phyloP scores from a whole-genome alignment of 768 basidiomycete genomes.

The Mycena capillaripes region DNA sequence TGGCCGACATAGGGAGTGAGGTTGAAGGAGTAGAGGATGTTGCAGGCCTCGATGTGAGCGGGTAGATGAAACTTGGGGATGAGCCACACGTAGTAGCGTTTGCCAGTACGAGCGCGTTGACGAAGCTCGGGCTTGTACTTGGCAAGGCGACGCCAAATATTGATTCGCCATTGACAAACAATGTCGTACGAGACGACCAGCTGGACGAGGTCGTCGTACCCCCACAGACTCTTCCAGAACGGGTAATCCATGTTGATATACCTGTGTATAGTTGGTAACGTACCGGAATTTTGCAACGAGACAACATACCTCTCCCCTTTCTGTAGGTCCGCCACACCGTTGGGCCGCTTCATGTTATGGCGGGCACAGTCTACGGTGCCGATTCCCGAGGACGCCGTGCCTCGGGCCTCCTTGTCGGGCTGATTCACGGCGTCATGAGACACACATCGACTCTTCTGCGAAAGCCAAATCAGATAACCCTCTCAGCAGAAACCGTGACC shows the following conservation, averaged over 20 bases:
- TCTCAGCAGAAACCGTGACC: no score
- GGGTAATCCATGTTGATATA: constrained; percentile 44
- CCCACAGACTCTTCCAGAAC: constrained; percentile 36
- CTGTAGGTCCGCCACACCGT: constrained; percentile 39
- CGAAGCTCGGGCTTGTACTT: constrained; percentile 25
- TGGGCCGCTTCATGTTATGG: constrained; percentile 27
- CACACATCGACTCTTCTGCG: constrained; percentile 33
- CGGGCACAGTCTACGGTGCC: constrained; percentile 27
- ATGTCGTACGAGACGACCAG: constrained; percentile 44
- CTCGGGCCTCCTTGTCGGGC: not conserved
- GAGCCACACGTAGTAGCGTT: not conserved
- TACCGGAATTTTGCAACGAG: not conserved
- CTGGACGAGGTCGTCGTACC: constrained; percentile 7
- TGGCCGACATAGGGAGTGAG: no score
- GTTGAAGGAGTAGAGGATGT: no score
- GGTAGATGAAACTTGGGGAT: no score
- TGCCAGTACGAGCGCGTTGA: not conserved
- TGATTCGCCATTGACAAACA: constrained; percentile 32
- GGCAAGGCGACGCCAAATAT: constrained; percentile 32
- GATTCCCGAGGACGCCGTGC: constrained; percentile 26
- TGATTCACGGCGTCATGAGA: constrained; percentile 23
- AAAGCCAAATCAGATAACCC: no score
- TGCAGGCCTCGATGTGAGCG: no score
- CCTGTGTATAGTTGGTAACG: not conserved
- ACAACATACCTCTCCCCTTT: constrained; percentile 36